These are phyloP conservation scores for Cyberlindnera mycetangii DNA, from an alignment of 805 yeast species.

Conservation along the genomic window DNA sequence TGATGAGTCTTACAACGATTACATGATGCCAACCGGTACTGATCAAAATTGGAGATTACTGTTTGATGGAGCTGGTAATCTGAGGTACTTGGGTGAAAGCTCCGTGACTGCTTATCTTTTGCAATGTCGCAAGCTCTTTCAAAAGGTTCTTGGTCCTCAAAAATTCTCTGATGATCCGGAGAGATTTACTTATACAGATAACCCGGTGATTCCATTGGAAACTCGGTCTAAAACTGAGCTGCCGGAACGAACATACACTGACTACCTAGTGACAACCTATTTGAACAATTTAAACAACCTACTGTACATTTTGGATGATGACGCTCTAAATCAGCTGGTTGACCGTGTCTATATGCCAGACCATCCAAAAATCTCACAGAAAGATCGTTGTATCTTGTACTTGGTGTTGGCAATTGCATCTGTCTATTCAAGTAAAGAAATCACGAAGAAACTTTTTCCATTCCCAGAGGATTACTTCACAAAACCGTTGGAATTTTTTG, in stretches of 20 bases:
- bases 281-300: conserved; percentile 38
- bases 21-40: conserved; percentile 9
- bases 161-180: conserved; percentile 38
- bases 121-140: conserved; percentile 39
- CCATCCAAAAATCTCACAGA: conserved; percentile 28
- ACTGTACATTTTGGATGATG: conserved; percentile 38
- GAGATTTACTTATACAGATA: conserved; percentile 35
- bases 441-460: conserved; percentile 26
- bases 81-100: conserved; percentile 41
- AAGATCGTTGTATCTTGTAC: conserved; percentile 34
- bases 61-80: conserved; percentile 35
- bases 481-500: conserved; percentile 34
- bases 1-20: conserved; percentile 17
- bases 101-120: conserved; percentile 39
- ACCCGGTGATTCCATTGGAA: conserved; percentile 16
- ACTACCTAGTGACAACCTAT: conserved; percentile 33
- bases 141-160: conserved; percentile 31
- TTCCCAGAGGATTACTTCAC: conserved; percentile 23
- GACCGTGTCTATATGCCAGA: conserved; percentile 31
- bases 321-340: conserved; percentile 29
- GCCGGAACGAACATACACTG: conserved; percentile 32
- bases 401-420: conserved; percentile 42
- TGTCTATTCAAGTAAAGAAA: conserved; percentile 33
- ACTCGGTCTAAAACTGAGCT: conserved; percentile 25
- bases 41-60: conserved; percentile 25